Conservation (phyloP, 2,329 filamentous ascomycete species). For the Epichloe amarillans region DNA sequence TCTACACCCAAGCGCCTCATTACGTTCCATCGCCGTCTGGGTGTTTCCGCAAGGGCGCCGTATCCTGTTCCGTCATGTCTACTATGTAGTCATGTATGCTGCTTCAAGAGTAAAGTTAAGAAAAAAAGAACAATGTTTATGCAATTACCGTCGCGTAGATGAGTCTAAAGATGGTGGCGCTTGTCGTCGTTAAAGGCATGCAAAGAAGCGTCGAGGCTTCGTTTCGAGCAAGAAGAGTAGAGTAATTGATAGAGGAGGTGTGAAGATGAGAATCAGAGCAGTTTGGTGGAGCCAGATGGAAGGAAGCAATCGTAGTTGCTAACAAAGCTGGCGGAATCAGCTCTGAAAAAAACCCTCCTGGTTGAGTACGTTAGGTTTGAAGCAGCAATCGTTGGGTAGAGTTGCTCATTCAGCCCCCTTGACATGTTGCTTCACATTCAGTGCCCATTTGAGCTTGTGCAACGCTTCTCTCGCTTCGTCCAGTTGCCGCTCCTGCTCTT, state of each 20-base stretch:
- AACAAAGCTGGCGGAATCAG: neutral
- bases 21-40: neutral
- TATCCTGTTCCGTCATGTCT: slow-evolving; percentile 6
- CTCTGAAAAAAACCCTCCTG: no score
- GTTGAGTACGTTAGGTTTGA: neutral
- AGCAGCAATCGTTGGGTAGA: neutral
- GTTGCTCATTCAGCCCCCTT: slow-evolving; percentile 33
- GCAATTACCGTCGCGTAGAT: slow-evolving; percentile 3
- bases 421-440: slow-evolving; percentile 52
- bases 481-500: slow-evolving; percentile 46
- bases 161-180: neutral
- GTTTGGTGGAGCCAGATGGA: neutral
- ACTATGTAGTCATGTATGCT: slow-evolving; percentile 2
- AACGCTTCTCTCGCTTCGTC: slow-evolving; percentile 46
- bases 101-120: neutral
- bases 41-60: neutral
- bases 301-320: neutral
- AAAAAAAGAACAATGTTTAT: neutral
- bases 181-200: neutral
- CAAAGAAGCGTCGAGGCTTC: neutral
- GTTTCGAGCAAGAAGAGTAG: neutral
- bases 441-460: slow-evolving; percentile 59
- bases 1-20: slow-evolving; percentile 5
- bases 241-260: no score
- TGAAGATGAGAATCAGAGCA: no score